Conservation (phyloP, 805 yeast species). For the Wickerhamiella siamensis region DNA sequence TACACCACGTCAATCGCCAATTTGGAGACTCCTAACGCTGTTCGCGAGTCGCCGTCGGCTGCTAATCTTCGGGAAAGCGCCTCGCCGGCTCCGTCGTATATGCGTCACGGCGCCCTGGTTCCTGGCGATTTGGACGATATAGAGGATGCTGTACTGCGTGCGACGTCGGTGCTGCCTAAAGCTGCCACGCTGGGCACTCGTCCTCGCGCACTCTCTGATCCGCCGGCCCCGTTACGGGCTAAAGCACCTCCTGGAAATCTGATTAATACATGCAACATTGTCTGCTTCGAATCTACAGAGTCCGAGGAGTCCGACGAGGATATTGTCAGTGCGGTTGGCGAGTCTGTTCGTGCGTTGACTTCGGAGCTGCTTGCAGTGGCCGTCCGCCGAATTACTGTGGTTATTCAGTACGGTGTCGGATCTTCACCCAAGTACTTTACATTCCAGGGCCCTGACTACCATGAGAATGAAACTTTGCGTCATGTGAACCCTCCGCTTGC, state of each 20-base stretch:
- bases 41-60: background rate
- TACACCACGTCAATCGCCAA: constrained; percentile 32
- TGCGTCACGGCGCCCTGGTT: constrained; percentile 25
- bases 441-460: constrained; percentile 74
- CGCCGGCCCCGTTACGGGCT: constrained; percentile 14
- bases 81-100: constrained; percentile 26
- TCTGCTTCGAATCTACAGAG: constrained; percentile 36
- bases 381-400: constrained; percentile 86
- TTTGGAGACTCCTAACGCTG: constrained; percentile 8
- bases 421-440: constrained; percentile 91
- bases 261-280: constrained; percentile 71
- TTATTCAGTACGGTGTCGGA: constrained; percentile 71
- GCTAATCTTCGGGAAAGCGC: background rate
- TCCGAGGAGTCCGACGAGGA: constrained; percentile 55
- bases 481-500: constrained; percentile 98
- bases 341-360: constrained; percentile 49
- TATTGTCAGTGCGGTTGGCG: constrained; percentile 46
- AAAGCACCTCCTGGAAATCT: constrained; percentile 23
- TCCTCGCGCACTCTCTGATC: constrained; percentile 28
- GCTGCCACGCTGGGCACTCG: constrained; percentile 26
- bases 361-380: constrained; percentile 57
- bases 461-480: constrained; percentile 85
- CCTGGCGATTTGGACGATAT: constrained; percentile 65
- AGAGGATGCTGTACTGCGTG: constrained; percentile 66
- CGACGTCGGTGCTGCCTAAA: constrained; percentile 52